These are phyloP conservation scores for Cercospora citrullina DNA, from an alignment of 2,329 filamentous ascomycete species.

Conservation along the genomic window DNA sequence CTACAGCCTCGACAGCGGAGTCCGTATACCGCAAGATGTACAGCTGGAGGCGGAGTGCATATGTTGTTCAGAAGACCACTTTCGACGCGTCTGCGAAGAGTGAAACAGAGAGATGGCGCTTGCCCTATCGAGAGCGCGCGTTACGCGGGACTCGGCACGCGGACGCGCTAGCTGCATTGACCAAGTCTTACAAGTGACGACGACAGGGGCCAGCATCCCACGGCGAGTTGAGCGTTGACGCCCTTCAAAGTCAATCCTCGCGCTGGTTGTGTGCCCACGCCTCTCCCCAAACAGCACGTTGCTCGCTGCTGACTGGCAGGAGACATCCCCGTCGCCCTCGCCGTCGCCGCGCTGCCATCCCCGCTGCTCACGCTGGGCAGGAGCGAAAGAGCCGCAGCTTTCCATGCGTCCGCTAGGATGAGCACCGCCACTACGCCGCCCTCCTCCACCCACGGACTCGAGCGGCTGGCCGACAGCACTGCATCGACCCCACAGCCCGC, in stretches of 20 bases:
- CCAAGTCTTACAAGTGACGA: neutral
- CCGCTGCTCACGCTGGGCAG: neutral
- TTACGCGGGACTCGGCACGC: neutral
- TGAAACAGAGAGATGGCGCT: neutral
- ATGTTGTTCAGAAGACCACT: neutral
- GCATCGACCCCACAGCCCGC: neutral
- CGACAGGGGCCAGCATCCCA: neutral
- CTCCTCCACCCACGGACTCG: neutral
- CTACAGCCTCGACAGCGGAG: neutral
- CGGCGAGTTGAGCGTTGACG: neutral
- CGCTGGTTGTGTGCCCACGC: neutral
- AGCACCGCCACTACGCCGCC: neutral
- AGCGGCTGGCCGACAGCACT: neutral
- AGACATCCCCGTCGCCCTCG: neutral
- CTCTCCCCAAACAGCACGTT: neutral
- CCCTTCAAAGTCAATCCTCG: neutral
- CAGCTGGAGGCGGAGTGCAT: neutral
- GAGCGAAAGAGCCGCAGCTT: neutral
- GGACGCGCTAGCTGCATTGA: neutral
- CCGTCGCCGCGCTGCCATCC: neutral
- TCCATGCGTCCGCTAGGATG: slow-evolving; percentile 6
- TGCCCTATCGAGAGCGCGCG: neutral
- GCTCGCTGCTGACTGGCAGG: neutral
- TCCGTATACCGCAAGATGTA: neutral
- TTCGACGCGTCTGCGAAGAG: neutral